Conservation (phyloP, 1,284 basidiomycete species). For the Cryptococcus hybrid region DNA sequence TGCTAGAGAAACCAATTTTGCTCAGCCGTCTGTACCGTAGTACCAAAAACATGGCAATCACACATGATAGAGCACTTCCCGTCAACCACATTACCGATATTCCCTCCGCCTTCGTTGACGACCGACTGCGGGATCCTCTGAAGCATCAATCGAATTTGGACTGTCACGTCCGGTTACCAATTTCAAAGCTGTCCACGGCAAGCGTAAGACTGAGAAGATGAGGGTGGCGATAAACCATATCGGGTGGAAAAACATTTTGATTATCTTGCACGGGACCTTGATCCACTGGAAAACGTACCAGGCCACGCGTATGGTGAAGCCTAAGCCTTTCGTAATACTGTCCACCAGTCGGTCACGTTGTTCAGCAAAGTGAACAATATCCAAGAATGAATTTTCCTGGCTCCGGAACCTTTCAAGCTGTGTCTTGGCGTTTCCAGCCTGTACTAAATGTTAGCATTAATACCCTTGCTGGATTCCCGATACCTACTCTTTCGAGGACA, state of each 20-base stretch:
- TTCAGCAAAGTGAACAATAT: not conserved
- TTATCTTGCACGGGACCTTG: not conserved
- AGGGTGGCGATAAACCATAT: not conserved
- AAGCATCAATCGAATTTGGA: not conserved
- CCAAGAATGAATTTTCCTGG: slow-evolving; percentile 3
- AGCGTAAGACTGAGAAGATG: not conserved
- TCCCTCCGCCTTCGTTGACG: not conserved
- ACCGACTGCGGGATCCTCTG: not conserved
- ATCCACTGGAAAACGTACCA: not conserved
- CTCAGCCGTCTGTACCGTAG: not conserved
- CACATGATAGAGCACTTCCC: not conserved
- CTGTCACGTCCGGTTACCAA: not conserved
- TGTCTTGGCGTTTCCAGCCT: not conserved
- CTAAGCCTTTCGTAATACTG: not conserved
- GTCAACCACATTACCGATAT: not conserved
- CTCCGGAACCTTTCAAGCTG: slow-evolving; percentile 8
- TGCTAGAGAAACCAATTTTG: not conserved
- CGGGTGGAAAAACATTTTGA: not conserved
- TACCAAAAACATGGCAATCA: slow-evolving; percentile 2
- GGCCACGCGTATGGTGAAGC: not conserved
- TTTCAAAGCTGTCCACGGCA: slow-evolving; percentile 1
- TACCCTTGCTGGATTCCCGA: not conserved
- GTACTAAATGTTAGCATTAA: not conserved
- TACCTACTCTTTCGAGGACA: slow-evolving; percentile 7
- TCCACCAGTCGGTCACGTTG: slow-evolving; percentile 10